Evolutionary conservation across 495 filamentous ascomycete genomes (phyloP), one percentile per base, ranked within the genome.

Genomic region (Penicillium macrosclerotiorum): DNA sequence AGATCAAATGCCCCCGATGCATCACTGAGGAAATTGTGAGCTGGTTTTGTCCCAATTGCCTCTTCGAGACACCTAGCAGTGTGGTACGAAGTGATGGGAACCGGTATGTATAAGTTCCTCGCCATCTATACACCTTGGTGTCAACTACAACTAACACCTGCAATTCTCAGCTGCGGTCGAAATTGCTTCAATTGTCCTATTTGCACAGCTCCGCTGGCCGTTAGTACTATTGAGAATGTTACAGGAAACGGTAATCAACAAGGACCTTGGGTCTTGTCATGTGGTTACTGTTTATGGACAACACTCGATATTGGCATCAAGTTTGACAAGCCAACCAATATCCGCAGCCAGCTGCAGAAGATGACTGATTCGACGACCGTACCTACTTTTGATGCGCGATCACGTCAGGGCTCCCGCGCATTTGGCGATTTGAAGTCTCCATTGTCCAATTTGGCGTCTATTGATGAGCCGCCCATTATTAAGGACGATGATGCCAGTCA

Each of bases 151-250:
- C 48, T 61, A 45, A 65, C 53, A 30, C 12, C 27, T 27, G 22
- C 31, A 34, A 26, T 17, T 4, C 30, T 30, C 51, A 97, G 93
- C 61, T 98, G 93, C 59, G 88, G 89, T 13, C 79, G 93, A 48
- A 95, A 89, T 58, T 98, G 93, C 65, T 96, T 91, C 73, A 86
- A 91, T 60, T 98, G 93, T 54, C 94, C 93, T 1, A 69, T 86
- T 45, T 98, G 93, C 63, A 83, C 84, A n/a, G 80, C 89, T 2
- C 86, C 88, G 16, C 75, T 96, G 8, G 72, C 82, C 16, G 84
- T 94, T 31, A 86, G 76, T 42, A 78, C 80, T 16, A 64, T 88
- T 47, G 83, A 86, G 35, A 69, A 62, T 55, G 60, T 65, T 9
- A 54, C 59, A n/a, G 67, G 60, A 17, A 63, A 62, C 45, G 58